Evolutionary conservation across 495 filamentous ascomycete species (phyloP).

Genomic region (Hypoxylon rickii): DNA sequence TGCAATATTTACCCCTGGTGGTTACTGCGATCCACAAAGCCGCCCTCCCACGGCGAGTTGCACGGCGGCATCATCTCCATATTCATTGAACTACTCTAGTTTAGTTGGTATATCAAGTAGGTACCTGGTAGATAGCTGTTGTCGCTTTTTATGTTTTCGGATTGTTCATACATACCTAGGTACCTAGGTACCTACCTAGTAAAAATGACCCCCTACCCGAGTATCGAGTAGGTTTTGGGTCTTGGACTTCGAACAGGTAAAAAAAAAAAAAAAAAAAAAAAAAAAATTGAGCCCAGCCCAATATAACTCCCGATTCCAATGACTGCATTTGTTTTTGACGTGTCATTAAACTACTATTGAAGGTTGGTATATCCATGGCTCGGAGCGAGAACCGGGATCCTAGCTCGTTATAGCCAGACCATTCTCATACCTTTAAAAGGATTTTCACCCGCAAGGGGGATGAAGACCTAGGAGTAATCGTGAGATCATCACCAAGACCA

Average conservation of each 20-base stretch:
- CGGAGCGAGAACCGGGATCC: neutral
- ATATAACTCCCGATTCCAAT: conserved; percentile 1
- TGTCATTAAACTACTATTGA: conserved; percentile 1
- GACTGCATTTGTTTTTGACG: neutral
- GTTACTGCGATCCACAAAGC: too few relatives aligned
- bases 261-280: too few relatives aligned
- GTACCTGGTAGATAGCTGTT: too few relatives aligned
- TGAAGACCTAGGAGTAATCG: neutral
- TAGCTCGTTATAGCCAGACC: neutral
- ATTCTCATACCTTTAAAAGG: neutral
- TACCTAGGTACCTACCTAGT: too few relatives aligned
- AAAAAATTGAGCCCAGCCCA: neutral
- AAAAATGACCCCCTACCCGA: too few relatives aligned
- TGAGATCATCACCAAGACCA: neutral
- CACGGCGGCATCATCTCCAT: neutral
- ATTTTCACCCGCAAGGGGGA: neutral
- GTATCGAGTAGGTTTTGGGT: neutral
- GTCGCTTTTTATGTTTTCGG: too few relatives aligned
- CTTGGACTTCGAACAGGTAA: conserved; percentile 1
- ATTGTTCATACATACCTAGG: too few relatives aligned
- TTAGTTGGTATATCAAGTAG: too few relatives aligned
- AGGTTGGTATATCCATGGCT: too few relatives aligned
- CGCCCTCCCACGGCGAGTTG: neutral
- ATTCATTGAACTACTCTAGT: too few relatives aligned
- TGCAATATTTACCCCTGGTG: conserved; percentile 24